phyloP scores from a whole-genome alignment of 139 green algal species.

The Coelastrella sp. region DNA sequence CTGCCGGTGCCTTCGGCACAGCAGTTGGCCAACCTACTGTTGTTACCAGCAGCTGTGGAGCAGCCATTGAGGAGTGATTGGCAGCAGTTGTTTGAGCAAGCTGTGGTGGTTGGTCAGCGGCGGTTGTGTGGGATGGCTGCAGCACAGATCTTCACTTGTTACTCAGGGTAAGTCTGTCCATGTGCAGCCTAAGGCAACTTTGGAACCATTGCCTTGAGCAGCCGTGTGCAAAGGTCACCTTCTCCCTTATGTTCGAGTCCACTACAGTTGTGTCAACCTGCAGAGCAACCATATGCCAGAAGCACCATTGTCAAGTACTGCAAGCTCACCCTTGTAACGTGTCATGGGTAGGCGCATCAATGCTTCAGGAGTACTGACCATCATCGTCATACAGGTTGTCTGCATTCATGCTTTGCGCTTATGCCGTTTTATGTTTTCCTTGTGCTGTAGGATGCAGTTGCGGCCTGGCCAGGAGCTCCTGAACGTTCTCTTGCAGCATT shows the following conservation, averaged over 20 bases:
- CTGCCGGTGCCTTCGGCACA: not conserved
- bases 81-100: slow-evolving; percentile 15
- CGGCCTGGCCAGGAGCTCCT: not conserved
- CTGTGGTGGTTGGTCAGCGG: not conserved
- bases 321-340: too few species aligned
- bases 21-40: slow-evolving; percentile 35
- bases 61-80: not conserved
- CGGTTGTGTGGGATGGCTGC: slow-evolving; percentile 23
- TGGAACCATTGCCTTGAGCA: not conserved
- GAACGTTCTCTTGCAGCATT: not conserved
- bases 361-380: not conserved
- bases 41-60: slow-evolving; percentile 25
- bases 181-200: not conserved
- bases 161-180: slow-evolving; percentile 1
- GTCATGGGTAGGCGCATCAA: not conserved
- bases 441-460: slow-evolving; percentile 8
- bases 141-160: slow-evolving; percentile 25
- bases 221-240: not conserved
- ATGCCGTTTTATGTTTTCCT: not conserved
- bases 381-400: not conserved
- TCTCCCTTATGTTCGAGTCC: too few species aligned
- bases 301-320: too few species aligned
- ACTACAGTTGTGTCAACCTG: too few species aligned
- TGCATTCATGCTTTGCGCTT: not conserved
- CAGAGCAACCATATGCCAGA: too few species aligned